Evolutionary conservation across 2,329 filamentous ascomycete genomes (phyloP).

Genomic region (Nigrospora oryzae): DNA sequence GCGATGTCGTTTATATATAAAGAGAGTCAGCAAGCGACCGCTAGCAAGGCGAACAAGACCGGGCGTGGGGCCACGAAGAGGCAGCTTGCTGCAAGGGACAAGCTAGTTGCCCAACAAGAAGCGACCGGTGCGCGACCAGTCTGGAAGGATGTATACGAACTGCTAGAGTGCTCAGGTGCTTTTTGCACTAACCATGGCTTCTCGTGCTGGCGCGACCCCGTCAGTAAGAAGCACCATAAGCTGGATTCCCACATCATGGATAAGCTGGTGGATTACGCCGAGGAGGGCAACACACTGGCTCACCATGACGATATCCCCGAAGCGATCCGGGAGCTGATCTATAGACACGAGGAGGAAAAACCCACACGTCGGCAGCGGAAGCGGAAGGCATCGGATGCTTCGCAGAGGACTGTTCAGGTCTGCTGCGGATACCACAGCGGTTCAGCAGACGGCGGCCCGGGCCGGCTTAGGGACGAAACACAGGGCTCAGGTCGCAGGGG

Average conservation of each 20-base stretch:
- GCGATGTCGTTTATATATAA: constrained; percentile 1
- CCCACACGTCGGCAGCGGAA: constrained; percentile 2
- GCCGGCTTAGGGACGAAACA: background rate
- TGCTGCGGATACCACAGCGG: background rate
- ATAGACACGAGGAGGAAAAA: constrained; percentile 1
- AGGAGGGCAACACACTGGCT: constrained; percentile 1
- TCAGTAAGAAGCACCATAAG: constrained; percentile 2
- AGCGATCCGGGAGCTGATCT: constrained; percentile 3
- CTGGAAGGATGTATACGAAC: constrained; percentile 3
- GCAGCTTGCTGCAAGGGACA: constrained; percentile 1
- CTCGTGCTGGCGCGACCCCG: constrained; percentile 1
- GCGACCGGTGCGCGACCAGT: background rate
- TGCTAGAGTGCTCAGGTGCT: constrained; percentile 1
- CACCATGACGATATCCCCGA: constrained; percentile 2
- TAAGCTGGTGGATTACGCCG: constrained; percentile 2
- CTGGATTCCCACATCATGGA: constrained; percentile 3
- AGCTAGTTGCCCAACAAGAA: constrained; percentile 1
- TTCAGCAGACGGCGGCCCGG: constrained; percentile 1
- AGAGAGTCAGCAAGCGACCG: background rate
- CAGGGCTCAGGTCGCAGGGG: background rate
- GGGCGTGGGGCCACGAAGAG: constrained; percentile 4
- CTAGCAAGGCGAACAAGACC: background rate
- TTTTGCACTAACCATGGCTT: constrained; percentile 1
- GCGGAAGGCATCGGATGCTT: constrained; percentile 1
- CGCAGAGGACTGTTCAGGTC: background rate